Conservation (phyloP, 2,329 filamentous ascomycete species). For the Verticillium tricorpus region DNA sequence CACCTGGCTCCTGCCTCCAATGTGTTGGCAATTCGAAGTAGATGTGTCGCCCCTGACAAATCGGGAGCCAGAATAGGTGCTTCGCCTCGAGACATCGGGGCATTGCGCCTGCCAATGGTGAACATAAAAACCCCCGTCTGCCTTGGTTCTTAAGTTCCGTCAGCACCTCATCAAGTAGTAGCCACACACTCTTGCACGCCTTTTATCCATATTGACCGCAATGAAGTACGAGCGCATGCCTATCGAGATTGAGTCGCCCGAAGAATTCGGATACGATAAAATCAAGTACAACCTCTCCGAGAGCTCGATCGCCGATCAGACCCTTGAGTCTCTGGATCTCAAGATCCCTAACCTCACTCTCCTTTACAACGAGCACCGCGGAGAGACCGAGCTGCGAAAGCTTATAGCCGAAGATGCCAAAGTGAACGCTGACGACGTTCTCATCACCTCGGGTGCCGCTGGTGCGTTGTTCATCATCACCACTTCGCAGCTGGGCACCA, state of each 20-base stretch:
- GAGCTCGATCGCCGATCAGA: conserved; percentile 17
- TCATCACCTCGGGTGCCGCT: conserved; percentile 17
- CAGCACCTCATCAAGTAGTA: not conserved
- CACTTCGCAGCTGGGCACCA: conserved; percentile 11
- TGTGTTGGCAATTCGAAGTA: too few relatives aligned
- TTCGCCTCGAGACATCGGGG: too few relatives aligned
- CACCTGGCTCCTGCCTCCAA: too few relatives aligned
- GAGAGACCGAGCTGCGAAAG: conserved; percentile 11
- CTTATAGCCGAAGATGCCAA: conserved; percentile 10
- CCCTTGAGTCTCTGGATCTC: conserved; percentile 11
- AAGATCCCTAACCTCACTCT: conserved; percentile 13
- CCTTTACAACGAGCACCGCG: conserved; percentile 17
- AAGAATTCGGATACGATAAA: conserved; percentile 15
- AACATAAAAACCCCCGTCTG: not conserved
- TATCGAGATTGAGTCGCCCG: conserved; percentile 19
- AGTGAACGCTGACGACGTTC: conserved; percentile 13
- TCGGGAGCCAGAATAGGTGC: too few relatives aligned
- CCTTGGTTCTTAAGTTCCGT: not conserved
- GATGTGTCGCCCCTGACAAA: too few relatives aligned
- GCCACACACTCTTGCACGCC: not conserved
- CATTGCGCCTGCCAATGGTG: too few relatives aligned
- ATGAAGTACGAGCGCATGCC: conserved; percentile 19
- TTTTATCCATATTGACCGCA: not conserved
- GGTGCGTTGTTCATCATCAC: conserved; percentile 16
- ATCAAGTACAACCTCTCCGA: conserved; percentile 20